Evolutionary conservation across 345 rosid species (phyloP).

Genomic region (Lumnitzera racemosa): DNA sequence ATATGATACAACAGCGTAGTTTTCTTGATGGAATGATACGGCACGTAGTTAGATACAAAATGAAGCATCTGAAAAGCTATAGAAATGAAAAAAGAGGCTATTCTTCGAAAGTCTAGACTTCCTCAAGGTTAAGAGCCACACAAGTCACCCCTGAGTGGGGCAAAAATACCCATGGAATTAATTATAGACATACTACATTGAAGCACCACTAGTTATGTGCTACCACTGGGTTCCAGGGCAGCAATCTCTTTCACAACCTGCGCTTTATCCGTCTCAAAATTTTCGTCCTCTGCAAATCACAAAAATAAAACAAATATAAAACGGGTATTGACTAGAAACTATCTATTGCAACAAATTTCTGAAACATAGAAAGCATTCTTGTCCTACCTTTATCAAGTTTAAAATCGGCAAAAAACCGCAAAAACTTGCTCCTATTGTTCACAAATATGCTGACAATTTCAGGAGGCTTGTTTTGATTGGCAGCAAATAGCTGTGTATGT

Average conservation of each 20-base stretch:
- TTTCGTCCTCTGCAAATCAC: constrained; percentile 67
- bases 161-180: no score
- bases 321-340: background rate
- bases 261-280: constrained; percentile 92
- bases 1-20: no score
- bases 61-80: no score
- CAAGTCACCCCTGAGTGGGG: no score
- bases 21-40: no score
- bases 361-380: background rate
- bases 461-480: constrained; percentile 67
- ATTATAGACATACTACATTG: no score
- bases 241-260: constrained; percentile 87
- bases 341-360: background rate
- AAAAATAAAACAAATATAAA: background rate
- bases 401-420: constrained; percentile 65
- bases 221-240: constrained; percentile 49
- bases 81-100: no score
- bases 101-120: no score
- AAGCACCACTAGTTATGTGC: background rate
- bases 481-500: constrained; percentile 56
- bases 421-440: constrained; percentile 66
- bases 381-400: constrained; percentile 56
- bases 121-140: no score
- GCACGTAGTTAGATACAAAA: no score
- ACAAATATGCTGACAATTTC: constrained; percentile 55